Evolutionary conservation across 176 grass and related monocot species (phyloP), one percentile per base, ranked within the genome.

Genomic region (Triticum aestivum): DNA sequence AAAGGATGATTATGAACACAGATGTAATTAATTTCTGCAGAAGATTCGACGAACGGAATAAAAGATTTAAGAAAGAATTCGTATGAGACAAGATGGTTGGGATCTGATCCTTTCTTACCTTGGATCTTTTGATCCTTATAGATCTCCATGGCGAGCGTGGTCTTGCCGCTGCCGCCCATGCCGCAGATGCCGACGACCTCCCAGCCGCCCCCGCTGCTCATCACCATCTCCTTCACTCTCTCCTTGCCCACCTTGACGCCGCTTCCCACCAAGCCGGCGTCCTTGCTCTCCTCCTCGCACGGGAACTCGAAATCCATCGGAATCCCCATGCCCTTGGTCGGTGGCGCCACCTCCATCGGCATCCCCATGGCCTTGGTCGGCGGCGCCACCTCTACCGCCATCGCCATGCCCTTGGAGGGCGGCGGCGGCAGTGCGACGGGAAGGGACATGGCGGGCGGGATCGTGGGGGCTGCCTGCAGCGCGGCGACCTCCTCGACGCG

Each of bases 121-220:
- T 89, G 91, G 77, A 99, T 90, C 67, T 89, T 88, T 3, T 78
- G 67, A 91, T 99, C 97, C 79, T 51, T 90, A 73, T 87, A 99
- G 79, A 99, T 93, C 83, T 97, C 94, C 85, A 89, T 93, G 76
- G 94, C 97, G 21, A 99, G 97, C 51, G 97, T 99, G 38, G 97
- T 99, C 90, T 99, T 99, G 35, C 97, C 97, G 89, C 97, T 99
- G 54, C 97, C 97, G 41, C 94, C 97, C 70, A 99, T 96, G 66
- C 97, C 97, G 27, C 87, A 96, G 80, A 99, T 99, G 14, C 97
- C 90, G 67, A 98, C 94, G 5, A 91, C 94, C 52, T 88, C 80
- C 78, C 91, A 89, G 18, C 88, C 81, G 39, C 61, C 81, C 11
- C 81, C 85, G 24, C 90, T 85, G 71, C 90, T 88, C 97, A 94